Base-by-base conservation (phyloP, 495 filamentous ascomycete species). In the Aspergillus cavernicola region DNA sequence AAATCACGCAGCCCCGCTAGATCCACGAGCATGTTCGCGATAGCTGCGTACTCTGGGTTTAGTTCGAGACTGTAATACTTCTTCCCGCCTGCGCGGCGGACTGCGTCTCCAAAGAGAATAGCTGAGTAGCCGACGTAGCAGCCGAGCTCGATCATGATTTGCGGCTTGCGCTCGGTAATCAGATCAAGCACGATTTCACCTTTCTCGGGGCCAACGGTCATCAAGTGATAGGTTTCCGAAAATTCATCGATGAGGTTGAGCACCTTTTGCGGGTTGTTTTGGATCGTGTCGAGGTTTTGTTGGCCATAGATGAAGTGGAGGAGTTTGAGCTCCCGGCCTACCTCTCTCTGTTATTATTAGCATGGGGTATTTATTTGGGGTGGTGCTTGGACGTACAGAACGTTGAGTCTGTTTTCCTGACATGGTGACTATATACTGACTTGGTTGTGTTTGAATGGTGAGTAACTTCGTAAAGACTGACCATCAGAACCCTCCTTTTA, bases 61-160 rank as follows among this genome's bases (percentile, higher is more conserved):
- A 80, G 65, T 55, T 91, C 88, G 0, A 90, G 69, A 61, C 81
- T 85, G 57, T 76, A 82, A 62, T 87, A 90, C 24, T 70, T 65
- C 57, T 76, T 71, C 5, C 85, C 84, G 15, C 83, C 82, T 16
- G 75, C 75, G 15, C 76, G 68, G 26, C 76, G 75, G 3, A 88
- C 64, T 3, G 84, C 80, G 11, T 80, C 75, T 24, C 79, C 85
- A 57, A 90, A 90, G 6, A 88, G 70, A 44, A 90, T 82, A 36
- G 84, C 82, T 0, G 86, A 89, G 71, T 92, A 93, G 37, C 89
- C 89, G 26, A 90, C 73, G 67, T 92, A 95, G 41, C 86, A 85
- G 35, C 89, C 89, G 4, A 92, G 78, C 64, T 95, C 89, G 41
- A 93, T 80, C 75, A 91, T 86, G 5, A 73, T 74, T 33, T 78